phyloP scores from a whole-genome alignment of 768 basidiomycete genomes.

The Nidula microcarpa region DNA sequence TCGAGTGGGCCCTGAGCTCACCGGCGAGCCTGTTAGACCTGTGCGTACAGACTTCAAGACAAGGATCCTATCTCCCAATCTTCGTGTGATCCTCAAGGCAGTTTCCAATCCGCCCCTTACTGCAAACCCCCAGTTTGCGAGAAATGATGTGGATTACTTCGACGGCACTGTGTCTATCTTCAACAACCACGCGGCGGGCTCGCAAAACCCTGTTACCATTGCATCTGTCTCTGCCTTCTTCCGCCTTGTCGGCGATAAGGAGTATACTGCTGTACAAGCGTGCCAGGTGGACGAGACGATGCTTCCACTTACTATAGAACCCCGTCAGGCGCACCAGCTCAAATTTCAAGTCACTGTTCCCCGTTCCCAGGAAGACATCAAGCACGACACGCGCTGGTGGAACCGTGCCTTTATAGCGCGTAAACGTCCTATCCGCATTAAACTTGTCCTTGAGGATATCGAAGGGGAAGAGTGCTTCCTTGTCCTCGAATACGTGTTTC shows the following conservation, averaged over 20 bases:
- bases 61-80: slow-evolving; percentile 15
- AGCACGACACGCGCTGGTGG: slow-evolving; percentile 25
- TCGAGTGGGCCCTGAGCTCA: slow-evolving; percentile 27
- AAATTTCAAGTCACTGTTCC: slow-evolving; percentile 26
- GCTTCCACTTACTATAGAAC: slow-evolving; percentile 31
- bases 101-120: slow-evolving; percentile 31
- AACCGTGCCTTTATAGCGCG: slow-evolving; percentile 28
- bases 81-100: slow-evolving; percentile 28
- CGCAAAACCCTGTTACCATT: slow-evolving; percentile 29
- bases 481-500: slow-evolving; percentile 33
- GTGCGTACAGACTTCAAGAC: slow-evolving; percentile 36
- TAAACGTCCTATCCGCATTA: slow-evolving; percentile 30
- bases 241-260: slow-evolving; percentile 30
- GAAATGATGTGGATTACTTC: slow-evolving; percentile 22
- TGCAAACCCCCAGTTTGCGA: slow-evolving; percentile 26
- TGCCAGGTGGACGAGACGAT: slow-evolving; percentile 18
- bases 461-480: slow-evolving; percentile 35
- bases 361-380: slow-evolving; percentile 27
- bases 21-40: slow-evolving; percentile 21
- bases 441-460: slow-evolving; percentile 29
- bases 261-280: slow-evolving; percentile 23
- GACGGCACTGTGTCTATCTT: slow-evolving; percentile 29
- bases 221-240: slow-evolving; percentile 26
- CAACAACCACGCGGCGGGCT: slow-evolving; percentile 30
- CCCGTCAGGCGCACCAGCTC: slow-evolving; percentile 28